These are phyloP conservation scores for Solanum okadae DNA, from an alignment of 257 asterid species.

Conservation along the genomic window DNA sequence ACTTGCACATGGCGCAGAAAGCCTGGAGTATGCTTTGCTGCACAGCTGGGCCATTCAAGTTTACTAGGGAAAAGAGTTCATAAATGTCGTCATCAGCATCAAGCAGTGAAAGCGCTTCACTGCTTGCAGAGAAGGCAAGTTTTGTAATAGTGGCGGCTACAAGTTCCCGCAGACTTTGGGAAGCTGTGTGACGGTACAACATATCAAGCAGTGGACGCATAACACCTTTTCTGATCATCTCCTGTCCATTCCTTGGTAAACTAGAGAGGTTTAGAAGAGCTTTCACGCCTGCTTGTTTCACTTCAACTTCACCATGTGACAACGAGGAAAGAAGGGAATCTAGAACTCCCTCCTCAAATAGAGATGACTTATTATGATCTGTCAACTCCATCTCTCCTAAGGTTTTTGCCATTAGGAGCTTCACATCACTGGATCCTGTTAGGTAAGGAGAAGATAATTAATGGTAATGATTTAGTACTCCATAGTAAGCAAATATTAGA, in stretches of 20 bases:
- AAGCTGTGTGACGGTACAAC: conserved; percentile 39
- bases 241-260: conserved; percentile 42
- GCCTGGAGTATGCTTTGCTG: conserved; percentile 40
- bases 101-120: conserved; percentile 21
- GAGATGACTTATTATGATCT: conserved; percentile 45
- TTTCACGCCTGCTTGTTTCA: conserved; percentile 32
- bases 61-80: conserved; percentile 36
- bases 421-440: conserved; percentile 43
- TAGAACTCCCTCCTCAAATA: conserved; percentile 44
- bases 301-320: conserved; percentile 27
- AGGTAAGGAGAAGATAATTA: neutral
- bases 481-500: neutral
- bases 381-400: conserved; percentile 58
- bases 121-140: conserved; percentile 36
- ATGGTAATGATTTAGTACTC: neutral
- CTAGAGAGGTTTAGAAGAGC: conserved; percentile 49
- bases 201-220: conserved; percentile 39
- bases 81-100: conserved; percentile 45
- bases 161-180: conserved; percentile 32
- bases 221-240: conserved; percentile 45
- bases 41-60: conserved; percentile 24
- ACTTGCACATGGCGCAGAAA: conserved; percentile 43
- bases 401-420: conserved; percentile 50
- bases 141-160: conserved; percentile 34
- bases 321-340: conserved; percentile 36